Percentiles rank a stretch among this genome's conserved stretches.
phyloP scores from a whole-genome alignment of 495 filamentous ascomycete species.

The Pseudevernia furfuracea region DNA sequence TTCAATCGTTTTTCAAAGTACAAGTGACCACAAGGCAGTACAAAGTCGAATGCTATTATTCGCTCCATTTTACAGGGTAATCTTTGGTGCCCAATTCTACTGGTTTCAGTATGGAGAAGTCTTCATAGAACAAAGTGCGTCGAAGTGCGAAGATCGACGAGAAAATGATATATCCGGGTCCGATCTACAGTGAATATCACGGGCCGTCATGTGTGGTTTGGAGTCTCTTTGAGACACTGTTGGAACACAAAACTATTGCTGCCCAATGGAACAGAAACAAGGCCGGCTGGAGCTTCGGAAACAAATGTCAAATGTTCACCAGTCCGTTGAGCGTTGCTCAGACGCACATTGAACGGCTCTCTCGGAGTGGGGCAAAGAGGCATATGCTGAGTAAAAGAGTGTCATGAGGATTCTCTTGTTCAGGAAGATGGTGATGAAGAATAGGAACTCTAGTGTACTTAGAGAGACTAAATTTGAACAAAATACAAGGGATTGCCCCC shows the following conservation, averaged over 20 bases:
- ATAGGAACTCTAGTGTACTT: too few species aligned
- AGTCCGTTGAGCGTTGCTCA: neutral
- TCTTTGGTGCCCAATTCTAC: neutral
- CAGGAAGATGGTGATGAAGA: too few species aligned
- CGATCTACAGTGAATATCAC: constrained; percentile 10
- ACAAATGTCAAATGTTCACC: neutral
- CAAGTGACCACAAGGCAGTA: neutral
- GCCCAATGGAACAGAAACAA: constrained; percentile 1
- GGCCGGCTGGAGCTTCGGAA: neutral
- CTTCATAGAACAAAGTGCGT: neutral
- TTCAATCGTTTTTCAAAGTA: neutral
- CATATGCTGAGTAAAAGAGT: too few species aligned
- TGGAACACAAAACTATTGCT: neutral
- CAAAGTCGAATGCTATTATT: neutral
- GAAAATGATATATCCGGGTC: neutral
- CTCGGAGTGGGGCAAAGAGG: too few species aligned
- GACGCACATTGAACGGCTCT: neutral
- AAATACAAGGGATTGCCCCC: too few species aligned
- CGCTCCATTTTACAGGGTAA: neutral
- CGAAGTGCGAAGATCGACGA: neutral
- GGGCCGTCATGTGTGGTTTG: neutral
- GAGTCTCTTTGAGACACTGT: neutral
- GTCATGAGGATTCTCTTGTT: too few species aligned
- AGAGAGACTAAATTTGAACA: too few species aligned
- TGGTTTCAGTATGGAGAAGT: neutral